A percentile compares a stretch with the other conserved stretches of the same genome.
Conservation (phyloP, 116 monocot species). For the Iris pallida region DNA sequence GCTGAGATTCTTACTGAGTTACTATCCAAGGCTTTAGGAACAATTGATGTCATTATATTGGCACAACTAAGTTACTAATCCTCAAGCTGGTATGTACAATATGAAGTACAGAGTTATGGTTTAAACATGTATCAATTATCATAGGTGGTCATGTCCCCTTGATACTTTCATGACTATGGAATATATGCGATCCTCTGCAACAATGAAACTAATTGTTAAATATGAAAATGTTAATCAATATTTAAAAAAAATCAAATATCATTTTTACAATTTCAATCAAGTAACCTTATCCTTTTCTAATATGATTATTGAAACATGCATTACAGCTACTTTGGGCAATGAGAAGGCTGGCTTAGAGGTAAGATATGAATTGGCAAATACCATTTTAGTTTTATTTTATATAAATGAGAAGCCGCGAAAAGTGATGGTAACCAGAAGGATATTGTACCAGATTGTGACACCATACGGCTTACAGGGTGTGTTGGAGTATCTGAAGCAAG, state of each 20-base stretch:
- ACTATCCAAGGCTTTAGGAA: too few species aligned
- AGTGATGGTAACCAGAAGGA: not conserved
- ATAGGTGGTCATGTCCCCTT: too few species aligned
- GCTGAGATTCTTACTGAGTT: too few species aligned
- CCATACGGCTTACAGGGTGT: constrained; percentile 8
- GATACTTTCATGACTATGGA: too few species aligned
- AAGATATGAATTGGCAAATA: not conserved
- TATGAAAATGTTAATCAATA: too few species aligned
- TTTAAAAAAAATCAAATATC: not conserved
- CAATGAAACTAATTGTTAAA: too few species aligned
- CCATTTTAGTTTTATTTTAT: not conserved
- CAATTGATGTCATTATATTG: too few species aligned
- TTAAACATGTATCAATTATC: too few species aligned
- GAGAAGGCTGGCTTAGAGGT: not conserved
- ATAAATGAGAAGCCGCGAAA: not conserved
- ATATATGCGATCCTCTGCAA: too few species aligned
- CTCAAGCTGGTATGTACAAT: too few species aligned
- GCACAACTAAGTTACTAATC: too few species aligned
- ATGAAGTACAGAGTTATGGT: too few species aligned
- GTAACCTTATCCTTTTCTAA: not conserved
- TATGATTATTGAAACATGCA: not conserved
- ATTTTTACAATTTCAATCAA: not conserved
- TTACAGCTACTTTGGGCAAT: not conserved
- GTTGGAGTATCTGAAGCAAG: constrained; percentile 13
- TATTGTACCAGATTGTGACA: not conserved